phyloP scores from a whole-genome alignment of 805 yeast species.

The Candida parachauliodes region DNA sequence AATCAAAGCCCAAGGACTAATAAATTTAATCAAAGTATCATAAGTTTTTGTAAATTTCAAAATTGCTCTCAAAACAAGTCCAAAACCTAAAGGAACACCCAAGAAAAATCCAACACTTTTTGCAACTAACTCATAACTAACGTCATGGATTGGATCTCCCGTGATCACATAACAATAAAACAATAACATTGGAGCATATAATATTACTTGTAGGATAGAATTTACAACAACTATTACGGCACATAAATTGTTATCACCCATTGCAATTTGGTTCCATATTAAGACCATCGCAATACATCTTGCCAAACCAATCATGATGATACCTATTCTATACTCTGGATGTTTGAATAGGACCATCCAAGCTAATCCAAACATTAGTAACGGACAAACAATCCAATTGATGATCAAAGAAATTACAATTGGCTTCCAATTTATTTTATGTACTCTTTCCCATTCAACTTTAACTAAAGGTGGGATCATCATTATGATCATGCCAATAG shows the following conservation, averaged over 20 bases:
- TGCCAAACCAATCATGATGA: conserved; percentile 58
- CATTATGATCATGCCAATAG: conserved; percentile 51
- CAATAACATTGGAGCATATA: conserved; percentile 51
- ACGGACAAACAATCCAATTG: conserved; percentile 57
- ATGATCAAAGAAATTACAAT: conserved; percentile 39
- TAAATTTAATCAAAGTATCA: conserved; percentile 32
- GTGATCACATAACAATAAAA: conserved; percentile 45
- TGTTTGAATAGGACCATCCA: conserved; percentile 50
- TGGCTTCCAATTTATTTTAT: conserved; percentile 18
- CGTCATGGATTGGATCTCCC: conserved; percentile 16
- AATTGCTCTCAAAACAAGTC: conserved; percentile 41
- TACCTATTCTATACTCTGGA: conserved; percentile 48
- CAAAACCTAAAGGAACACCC: conserved; percentile 50
- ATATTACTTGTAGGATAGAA: conserved; percentile 46
- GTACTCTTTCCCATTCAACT: conserved; percentile 47
- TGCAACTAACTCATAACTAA: conserved; percentile 40
- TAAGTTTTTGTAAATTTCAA: conserved; percentile 17
- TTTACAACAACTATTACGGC: conserved; percentile 51
- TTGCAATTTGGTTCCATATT: conserved; percentile 54
- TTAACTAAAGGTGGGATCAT: conserved; percentile 57
- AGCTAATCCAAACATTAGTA: conserved; percentile 53
- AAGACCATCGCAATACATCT: conserved; percentile 64
- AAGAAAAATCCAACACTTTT: conserved; percentile 49
- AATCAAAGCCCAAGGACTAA: conserved; percentile 48
- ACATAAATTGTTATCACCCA: conserved; percentile 49